Evolutionary conservation across 257 asterid genomes (phyloP).

Genomic region (Rhazya stricta): DNA sequence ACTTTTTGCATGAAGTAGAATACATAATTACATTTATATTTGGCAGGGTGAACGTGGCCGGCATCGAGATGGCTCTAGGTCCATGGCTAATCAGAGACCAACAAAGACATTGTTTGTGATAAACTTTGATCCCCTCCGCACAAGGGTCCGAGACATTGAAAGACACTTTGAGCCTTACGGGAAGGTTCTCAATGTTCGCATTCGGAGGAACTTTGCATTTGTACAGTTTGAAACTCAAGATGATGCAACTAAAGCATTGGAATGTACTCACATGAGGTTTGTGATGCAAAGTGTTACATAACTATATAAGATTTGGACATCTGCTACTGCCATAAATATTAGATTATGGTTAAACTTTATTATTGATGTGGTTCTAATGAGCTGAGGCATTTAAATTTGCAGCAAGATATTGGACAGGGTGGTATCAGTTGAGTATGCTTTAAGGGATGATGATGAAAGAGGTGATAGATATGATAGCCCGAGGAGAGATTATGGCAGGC

Average conservation of each 20-base stretch:
- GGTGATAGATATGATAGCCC: constrained; percentile 55
- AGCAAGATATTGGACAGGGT: constrained; percentile 85
- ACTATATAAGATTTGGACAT: neutral
- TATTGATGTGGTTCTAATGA: neutral
- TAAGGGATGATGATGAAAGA: constrained; percentile 82
- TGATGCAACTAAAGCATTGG: constrained; percentile 88
- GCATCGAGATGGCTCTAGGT: constrained; percentile 55
- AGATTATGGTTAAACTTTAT: constrained; percentile 2
- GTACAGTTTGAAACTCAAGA: constrained; percentile 89
- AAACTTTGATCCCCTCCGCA: constrained; percentile 76
- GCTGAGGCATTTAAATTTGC: constrained; percentile 19
- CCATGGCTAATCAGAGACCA: constrained; percentile 56
- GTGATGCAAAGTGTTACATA: neutral
- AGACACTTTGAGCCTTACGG: constrained; percentile 88
- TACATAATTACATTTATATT: neutral
- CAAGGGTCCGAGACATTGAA: constrained; percentile 68
- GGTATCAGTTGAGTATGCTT: constrained; percentile 89
- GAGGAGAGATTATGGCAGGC: constrained; percentile 59
- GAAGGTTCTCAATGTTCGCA: constrained; percentile 72
- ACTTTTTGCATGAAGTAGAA: neutral
- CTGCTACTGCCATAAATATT: neutral
- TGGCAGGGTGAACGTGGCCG: constrained; percentile 84
- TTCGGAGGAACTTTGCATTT: constrained; percentile 83
- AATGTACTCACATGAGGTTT: constrained; percentile 92
- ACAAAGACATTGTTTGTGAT: constrained; percentile 87